Percentiles rank a stretch among this genome's conserved stretches.
phyloP scores from a whole-genome alignment of 2,329 filamentous ascomycete species.

The Thelonectria discophora region DNA sequence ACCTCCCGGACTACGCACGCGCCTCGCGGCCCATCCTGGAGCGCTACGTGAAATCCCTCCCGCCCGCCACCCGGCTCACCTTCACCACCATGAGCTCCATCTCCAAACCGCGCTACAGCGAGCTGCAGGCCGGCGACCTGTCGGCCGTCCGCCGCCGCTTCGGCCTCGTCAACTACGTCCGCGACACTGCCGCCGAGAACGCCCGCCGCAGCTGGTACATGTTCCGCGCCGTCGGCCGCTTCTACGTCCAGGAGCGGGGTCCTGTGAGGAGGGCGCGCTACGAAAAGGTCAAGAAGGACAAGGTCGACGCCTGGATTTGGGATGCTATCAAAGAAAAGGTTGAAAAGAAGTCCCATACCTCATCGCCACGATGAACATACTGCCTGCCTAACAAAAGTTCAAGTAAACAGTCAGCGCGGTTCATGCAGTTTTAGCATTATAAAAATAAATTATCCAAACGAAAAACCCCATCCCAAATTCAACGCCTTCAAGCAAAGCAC shows the following conservation, averaged over 20 bases:
- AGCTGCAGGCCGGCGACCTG: constrained; percentile 51
- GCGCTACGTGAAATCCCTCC: constrained; percentile 59
- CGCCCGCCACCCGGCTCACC: constrained; percentile 57
- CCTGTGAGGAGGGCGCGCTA: constrained; percentile 34
- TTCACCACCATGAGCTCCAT: constrained; percentile 65
- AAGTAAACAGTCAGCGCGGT: no score
- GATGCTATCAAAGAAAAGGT: constrained; percentile 49
- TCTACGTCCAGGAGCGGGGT: constrained; percentile 49
- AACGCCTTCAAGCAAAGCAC: constrained; percentile 14
- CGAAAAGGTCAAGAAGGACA: constrained; percentile 41
- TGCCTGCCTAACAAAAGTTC: not conserved
- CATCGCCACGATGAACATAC: not conserved
- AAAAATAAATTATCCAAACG: constrained; percentile 2
- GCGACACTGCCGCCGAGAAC: constrained; percentile 48
- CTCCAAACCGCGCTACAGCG: constrained; percentile 62
- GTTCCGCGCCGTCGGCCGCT: constrained; percentile 50
- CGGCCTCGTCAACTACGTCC: constrained; percentile 54
- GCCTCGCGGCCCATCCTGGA: constrained; percentile 64
- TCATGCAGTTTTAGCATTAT: no score
- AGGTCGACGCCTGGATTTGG: constrained; percentile 54
- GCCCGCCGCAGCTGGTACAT: constrained; percentile 51
- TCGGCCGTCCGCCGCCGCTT: constrained; percentile 44
- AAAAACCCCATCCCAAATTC: constrained; percentile 4
- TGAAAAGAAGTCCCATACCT: constrained; percentile 33
- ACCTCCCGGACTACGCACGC: constrained; percentile 72